A percentile compares a stretch with the other conserved stretches of the same genome.
Evolutionary conservation across 495 filamentous ascomycete genomes (phyloP).

Genomic region (Podospora anserina): DNA sequence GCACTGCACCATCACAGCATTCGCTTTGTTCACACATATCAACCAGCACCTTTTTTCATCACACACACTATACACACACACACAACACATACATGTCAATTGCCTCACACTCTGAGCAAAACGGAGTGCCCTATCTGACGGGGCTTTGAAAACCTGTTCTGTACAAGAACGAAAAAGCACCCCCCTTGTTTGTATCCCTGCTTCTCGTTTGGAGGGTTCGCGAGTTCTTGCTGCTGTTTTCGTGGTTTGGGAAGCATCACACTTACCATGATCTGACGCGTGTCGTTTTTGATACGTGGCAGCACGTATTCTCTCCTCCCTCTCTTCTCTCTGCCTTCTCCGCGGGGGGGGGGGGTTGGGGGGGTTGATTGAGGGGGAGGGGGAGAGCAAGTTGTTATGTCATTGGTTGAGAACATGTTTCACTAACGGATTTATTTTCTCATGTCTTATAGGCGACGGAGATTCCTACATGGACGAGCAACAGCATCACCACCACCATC

Average conservation of each 20-base stretch:
- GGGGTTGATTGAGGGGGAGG: not conserved
- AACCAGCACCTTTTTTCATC: slow-evolving; percentile 34
- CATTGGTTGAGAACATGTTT: slow-evolving; percentile 1
- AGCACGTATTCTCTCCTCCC: not conserved
- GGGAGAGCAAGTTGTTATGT: slow-evolving; percentile 10
- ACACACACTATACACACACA: slow-evolving; percentile 7
- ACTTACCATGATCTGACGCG: slow-evolving; percentile 26
- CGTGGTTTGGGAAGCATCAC: slow-evolving; percentile 32
- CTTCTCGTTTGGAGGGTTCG: slow-evolving; percentile 25
- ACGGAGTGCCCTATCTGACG: slow-evolving; percentile 19
- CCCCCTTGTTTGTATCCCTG: slow-evolving; percentile 21
- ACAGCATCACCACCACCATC: slow-evolving; percentile 60
- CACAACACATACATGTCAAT: slow-evolving; percentile 12
- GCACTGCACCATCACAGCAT: slow-evolving; percentile 34
- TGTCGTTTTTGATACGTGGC: slow-evolving; percentile 13
- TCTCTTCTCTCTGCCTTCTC: not conserved
- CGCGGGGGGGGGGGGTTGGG: too few relatives aligned
- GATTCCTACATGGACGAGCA: slow-evolving; percentile 53
- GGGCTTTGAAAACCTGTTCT: not conserved
- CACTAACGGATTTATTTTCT: slow-evolving; percentile 27
- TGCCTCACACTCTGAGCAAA: slow-evolving; percentile 16
- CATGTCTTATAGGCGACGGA: slow-evolving; percentile 45
- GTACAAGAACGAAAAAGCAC: slow-evolving; percentile 6
- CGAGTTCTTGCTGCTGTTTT: slow-evolving; percentile 32
- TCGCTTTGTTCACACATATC: slow-evolving; percentile 37